Percentiles rank a stretch among this genome's conserved stretches.
Evolutionary conservation across 345 rosid genomes (phyloP).

Genomic region (Populus davidiana): DNA sequence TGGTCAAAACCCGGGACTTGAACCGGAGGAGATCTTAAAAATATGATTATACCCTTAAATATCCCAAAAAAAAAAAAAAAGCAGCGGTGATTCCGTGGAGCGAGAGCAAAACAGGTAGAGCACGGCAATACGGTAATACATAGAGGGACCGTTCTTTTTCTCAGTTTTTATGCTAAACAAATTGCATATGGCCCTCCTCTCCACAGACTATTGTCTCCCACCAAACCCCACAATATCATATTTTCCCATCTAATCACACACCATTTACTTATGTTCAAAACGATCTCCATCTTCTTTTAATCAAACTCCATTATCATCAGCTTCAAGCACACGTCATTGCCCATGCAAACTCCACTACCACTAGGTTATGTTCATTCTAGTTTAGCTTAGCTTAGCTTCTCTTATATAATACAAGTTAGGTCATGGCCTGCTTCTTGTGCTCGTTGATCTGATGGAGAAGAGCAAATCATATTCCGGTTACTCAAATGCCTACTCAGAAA

Average conservation of each 20-base stretch:
- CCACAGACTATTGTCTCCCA: conserved; percentile 17
- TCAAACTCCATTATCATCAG: neutral
- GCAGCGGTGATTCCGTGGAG: no score
- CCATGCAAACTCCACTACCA: conserved; percentile 16
- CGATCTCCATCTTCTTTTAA: neutral
- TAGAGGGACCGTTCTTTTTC: no score
- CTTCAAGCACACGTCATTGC: neutral
- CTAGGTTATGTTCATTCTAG: no score
- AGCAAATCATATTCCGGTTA: conserved; percentile 50
- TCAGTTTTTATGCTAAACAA: neutral
- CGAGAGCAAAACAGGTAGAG: no score
- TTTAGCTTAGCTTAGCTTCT: neutral
- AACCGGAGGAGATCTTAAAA: no score
- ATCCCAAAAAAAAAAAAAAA: no score
- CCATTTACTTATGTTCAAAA: neutral
- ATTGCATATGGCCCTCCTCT: conserved; percentile 7
- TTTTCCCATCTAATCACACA: conserved; percentile 2
- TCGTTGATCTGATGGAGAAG: conserved; percentile 44
- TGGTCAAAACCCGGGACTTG: no score
- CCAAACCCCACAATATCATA: neutral
- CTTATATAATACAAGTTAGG: neutral
- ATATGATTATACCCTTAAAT: no score
- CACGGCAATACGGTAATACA: no score
- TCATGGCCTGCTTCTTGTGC: neutral
- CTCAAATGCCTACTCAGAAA: conserved; percentile 30